Evolutionary conservation across 352 stramenopile genomes (phyloP).

Genomic region (Pythium chondricola): DNA sequence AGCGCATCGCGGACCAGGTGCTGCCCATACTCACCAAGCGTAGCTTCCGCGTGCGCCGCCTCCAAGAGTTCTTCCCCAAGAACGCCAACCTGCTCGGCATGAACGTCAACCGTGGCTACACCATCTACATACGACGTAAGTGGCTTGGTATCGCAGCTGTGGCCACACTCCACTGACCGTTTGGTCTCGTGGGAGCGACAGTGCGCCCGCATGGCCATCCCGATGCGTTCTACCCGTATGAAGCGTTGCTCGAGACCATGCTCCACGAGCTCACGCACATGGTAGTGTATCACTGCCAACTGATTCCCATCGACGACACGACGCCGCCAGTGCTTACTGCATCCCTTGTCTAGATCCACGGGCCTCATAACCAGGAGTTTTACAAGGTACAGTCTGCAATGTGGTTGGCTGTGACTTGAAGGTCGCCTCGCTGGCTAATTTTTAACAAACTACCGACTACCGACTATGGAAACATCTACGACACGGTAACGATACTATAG

Average conservation of each 20-base stretch:
- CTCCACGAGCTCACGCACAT: conserved; percentile 73
- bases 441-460: too few relatives aligned
- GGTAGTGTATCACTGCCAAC: too few relatives aligned
- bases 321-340: too few relatives aligned
- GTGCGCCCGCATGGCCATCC: conserved; percentile 30
- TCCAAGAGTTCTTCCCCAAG: conserved; percentile 71
- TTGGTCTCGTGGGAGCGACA: too few relatives aligned
- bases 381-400: conserved; percentile 32
- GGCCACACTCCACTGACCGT: too few relatives aligned
- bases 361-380: conserved; percentile 59
- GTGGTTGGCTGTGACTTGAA: background rate
- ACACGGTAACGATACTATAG: too few relatives aligned
- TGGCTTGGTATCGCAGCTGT: background rate
- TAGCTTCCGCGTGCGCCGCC: conserved; percentile 39
- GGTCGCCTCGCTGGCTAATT: background rate
- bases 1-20: conserved; percentile 42
- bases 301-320: too few relatives aligned
- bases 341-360: conserved; percentile 24
- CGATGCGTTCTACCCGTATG: conserved; percentile 35
- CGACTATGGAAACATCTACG: too few relatives aligned
- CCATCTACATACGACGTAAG: conserved; percentile 66
- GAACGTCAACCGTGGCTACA: conserved; percentile 69
- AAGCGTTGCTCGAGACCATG: conserved; percentile 62
- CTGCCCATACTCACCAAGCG: conserved; percentile 49
- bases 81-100: conserved; percentile 56